These are phyloP conservation scores for Luffa acutangula DNA, from an alignment of 306 rosid species.

Conservation along the genomic window DNA sequence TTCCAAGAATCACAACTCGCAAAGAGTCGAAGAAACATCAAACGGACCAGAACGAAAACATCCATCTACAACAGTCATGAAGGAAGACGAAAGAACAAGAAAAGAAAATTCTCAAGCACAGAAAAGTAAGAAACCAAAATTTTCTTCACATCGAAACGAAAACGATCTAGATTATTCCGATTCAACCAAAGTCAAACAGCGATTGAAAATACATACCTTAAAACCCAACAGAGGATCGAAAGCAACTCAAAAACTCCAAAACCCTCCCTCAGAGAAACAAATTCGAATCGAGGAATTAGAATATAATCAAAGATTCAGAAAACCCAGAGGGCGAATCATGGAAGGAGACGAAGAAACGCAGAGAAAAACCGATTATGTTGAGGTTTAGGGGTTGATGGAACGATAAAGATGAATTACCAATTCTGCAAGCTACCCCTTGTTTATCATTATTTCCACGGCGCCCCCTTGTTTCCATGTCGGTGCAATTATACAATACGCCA, in stretches of 20 bases:
- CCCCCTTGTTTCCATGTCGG: constrained; percentile 9
- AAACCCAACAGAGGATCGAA: not conserved
- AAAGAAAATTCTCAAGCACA: not conserved
- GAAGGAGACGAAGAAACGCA: not conserved
- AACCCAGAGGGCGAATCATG: not conserved
- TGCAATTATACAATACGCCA: not conserved
- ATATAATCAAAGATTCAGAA: not conserved
- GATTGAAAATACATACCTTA: not conserved
- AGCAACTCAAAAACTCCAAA: not conserved
- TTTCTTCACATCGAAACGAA: not conserved
- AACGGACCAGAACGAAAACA: not conserved
- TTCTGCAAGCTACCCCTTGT: not conserved
- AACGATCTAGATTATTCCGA: not conserved
- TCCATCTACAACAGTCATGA: not conserved
- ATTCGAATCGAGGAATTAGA: not conserved
- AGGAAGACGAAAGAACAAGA: not conserved
- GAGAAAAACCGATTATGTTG: not conserved
- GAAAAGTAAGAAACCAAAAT: not conserved
- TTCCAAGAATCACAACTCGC: not conserved
- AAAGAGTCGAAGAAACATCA: not conserved
- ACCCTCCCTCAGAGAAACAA: not conserved
- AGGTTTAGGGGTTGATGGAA: not conserved
- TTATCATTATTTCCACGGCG: constrained; percentile 15
- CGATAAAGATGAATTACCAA: not conserved
- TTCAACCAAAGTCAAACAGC: not conserved